Evolutionary conservation across 345 rosid genomes (phyloP), one percentile per base, ranked within the genome.

Genomic region (Salix koriyanagi): DNA sequence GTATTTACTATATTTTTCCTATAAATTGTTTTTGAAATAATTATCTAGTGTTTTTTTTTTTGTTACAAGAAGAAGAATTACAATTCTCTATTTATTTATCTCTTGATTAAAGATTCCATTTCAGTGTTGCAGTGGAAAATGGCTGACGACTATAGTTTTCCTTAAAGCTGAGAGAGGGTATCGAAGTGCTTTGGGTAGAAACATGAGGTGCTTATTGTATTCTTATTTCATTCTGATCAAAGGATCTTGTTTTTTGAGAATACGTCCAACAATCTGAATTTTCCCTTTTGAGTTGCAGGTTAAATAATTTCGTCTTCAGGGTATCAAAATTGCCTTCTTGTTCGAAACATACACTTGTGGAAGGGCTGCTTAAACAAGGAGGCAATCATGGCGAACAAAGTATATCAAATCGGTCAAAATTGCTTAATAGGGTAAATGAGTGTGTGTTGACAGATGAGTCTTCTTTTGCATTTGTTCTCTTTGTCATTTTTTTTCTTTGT

Each of bases 271-370:
- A 7, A 52, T 77, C 46, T 60, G 67, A 26, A 32, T 69, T 44
- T 64, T 7, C 12, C 5, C 76, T 79, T 80, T 26, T 64, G 50
- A 72, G 69, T 75, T 70, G 42, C 86, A 86, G 93, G 91, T 84
- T 85, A 70, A 81, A 84, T 84, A 74, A 61, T 79, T 80, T 78
- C 36, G 52, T 87, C 61, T 78, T 82, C 28, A 82, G 71, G 72
- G 61, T 80, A n/a, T 82, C 87, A 41, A 89, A 69, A 68, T 48
- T 79, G 10, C 79, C 82, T 77, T 83, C 30, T 78, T 84, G 94
- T 13, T 87, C 90, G 7, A 87, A 89, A 84, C 91, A 84, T 73
- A 84, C 77, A 30, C 84, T 82, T 71, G 71, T 87, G 2, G 85
- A 86, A 16, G 82, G 85, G 78, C 16, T 86, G 73, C 69, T 86